These are phyloP conservation scores for Fusarium verticillioides DNA, from an alignment of 2,329 filamentous ascomycete species.

Conservation along the genomic window DNA sequence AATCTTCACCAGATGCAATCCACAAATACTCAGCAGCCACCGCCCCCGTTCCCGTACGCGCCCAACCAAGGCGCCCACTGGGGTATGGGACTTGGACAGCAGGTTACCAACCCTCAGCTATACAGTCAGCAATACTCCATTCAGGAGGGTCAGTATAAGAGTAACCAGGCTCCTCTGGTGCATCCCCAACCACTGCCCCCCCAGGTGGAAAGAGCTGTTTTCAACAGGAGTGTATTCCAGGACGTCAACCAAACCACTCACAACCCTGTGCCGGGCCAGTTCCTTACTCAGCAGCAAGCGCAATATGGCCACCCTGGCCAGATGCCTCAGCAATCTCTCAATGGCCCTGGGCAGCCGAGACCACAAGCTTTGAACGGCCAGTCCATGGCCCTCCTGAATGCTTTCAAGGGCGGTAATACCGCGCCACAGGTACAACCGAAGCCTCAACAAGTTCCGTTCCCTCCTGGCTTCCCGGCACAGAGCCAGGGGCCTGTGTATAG, in stretches of 20 bases:
- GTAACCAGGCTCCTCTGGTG: constrained; percentile 42
- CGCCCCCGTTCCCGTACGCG: constrained; percentile 47
- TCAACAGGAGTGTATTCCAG: constrained; percentile 53
- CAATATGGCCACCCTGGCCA: constrained; percentile 39
- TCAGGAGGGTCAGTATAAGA: constrained; percentile 39
- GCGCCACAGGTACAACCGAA: constrained; percentile 39
- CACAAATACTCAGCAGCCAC: constrained; percentile 45
- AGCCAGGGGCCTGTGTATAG: constrained; percentile 25
- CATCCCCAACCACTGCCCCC: constrained; percentile 65
- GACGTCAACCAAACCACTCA: constrained; percentile 36
- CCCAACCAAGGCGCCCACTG: constrained; percentile 35
- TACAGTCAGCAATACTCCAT: constrained; percentile 31
- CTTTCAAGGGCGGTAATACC: constrained; percentile 52
- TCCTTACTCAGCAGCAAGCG: constrained; percentile 39
- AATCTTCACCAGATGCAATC: constrained; percentile 56
- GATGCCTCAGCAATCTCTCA: constrained; percentile 24
- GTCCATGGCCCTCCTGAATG: constrained; percentile 57
- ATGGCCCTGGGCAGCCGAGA: constrained; percentile 23
- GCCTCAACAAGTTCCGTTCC: constrained; percentile 20
- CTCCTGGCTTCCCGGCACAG: constrained; percentile 13
- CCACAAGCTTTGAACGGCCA: constrained; percentile 53
- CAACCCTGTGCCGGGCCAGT: constrained; percentile 10
- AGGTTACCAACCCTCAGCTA: constrained; percentile 24
- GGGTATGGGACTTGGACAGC: constrained; percentile 28
- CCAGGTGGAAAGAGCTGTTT: constrained; percentile 64